Conservation (phyloP, 2,329 filamentous ascomycete species). For the Colletotrichum truncatum region DNA sequence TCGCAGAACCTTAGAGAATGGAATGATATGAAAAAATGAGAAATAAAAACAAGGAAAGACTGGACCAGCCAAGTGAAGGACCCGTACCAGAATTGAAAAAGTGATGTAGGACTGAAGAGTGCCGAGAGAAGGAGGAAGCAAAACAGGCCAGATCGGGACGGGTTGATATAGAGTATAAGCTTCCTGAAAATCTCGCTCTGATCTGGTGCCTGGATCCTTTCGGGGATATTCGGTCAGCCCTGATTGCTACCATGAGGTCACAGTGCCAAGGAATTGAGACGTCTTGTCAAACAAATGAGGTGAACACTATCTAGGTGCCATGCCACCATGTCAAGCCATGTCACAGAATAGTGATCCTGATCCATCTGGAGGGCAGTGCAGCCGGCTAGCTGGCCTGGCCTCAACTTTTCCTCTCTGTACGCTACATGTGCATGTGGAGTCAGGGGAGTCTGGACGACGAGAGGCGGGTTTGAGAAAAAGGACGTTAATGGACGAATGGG, state of each 20-base stretch:
- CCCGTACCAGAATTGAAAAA: conserved; percentile 11
- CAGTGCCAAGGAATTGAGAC: conserved; percentile 30
- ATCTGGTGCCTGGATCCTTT: conserved; percentile 7
- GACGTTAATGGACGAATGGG: conserved; percentile 3
- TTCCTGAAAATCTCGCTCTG: background rate
- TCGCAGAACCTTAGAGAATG: conserved; percentile 29
- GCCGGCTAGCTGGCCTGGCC: background rate
- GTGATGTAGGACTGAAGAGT: conserved; percentile 15
- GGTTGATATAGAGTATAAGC: conserved; percentile 27
- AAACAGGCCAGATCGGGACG: conserved; percentile 1
- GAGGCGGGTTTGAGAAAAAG: background rate
- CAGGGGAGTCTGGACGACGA: background rate
- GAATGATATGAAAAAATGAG: background rate
- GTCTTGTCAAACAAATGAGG: conserved; percentile 25
- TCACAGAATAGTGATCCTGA: conserved; percentile 19
- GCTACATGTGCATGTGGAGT: background rate
- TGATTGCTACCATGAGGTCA: conserved; percentile 11
- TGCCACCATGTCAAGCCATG: conserved; percentile 25
- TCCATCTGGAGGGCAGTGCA: conserved; percentile 28
- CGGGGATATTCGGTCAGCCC: conserved; percentile 9
- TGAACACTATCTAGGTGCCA: conserved; percentile 14
- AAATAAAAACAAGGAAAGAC: conserved; percentile 11
- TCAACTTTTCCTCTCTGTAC: background rate
- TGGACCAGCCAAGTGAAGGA: conserved; percentile 29
- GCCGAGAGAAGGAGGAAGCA: background rate